Percentiles rank a stretch among this genome's conserved stretches.
These are phyloP conservation scores for Amaranthus hypochondriacus DNA, from an alignment of 148 eudicot genomes.

Conservation along the genomic window DNA sequence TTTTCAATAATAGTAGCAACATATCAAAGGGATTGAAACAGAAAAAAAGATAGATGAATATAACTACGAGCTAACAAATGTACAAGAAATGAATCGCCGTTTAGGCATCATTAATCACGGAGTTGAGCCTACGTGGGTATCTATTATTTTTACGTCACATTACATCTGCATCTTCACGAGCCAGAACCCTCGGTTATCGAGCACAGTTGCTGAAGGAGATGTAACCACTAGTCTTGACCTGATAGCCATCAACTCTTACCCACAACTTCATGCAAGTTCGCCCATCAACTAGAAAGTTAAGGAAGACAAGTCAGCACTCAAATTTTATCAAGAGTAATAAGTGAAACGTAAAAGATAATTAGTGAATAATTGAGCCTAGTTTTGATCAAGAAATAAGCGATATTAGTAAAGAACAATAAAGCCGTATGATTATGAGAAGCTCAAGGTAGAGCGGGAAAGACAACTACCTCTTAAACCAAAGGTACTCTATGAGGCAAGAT, in stretches of 20 bases:
- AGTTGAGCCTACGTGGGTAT: conserved; percentile 6
- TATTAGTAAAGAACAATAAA: background rate
- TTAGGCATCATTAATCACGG: conserved; percentile 2
- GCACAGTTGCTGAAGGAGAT: conserved; percentile 8
- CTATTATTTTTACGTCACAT: conserved; percentile 6
- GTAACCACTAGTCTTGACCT: conserved; percentile 5
- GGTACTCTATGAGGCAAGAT: conserved; percentile 2
- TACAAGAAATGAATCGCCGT: conserved; percentile 17
- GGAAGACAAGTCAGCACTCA: background rate
- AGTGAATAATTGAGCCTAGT: background rate
- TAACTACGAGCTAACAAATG: conserved; percentile 24
- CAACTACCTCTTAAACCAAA: conserved; percentile 18
- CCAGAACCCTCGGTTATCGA: background rate
- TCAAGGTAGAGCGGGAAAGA: conserved; percentile 1
- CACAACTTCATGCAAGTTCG: conserved; percentile 11
- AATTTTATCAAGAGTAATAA: background rate
- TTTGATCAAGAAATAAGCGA: background rate
- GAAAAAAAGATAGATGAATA: background rate
- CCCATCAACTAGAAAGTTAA: conserved; percentile 21
- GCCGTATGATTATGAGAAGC: background rate
- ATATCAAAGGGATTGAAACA: conserved; percentile 10
- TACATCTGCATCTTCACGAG: background rate
- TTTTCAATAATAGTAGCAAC: background rate
- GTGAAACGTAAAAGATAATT: background rate
- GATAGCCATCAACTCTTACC: conserved; percentile 6